Percentiles rank a stretch among this genome's conserved stretches.
Evolutionary conservation across 352 stramenopile genomes (phyloP).

Genomic region (Phytopythium cucurbitacearum): DNA sequence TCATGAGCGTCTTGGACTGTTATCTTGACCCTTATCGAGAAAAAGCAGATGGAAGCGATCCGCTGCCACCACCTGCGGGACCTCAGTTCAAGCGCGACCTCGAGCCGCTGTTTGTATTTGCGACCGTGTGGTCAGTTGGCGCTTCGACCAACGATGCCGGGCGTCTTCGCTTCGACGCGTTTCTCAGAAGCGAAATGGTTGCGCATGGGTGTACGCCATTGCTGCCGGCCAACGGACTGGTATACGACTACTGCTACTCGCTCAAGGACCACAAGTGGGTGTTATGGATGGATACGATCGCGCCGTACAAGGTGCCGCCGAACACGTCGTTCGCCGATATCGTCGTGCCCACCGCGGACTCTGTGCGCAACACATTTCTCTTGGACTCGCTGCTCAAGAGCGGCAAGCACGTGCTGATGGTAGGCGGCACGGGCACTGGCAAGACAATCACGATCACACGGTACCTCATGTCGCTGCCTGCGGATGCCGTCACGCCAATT

Average conservation of each 20-base stretch:
- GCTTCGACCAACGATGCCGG: slow-evolving; percentile 88
- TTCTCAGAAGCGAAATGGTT: slow-evolving; percentile 82
- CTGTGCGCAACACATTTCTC: slow-evolving; percentile 91
- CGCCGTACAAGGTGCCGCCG: slow-evolving; percentile 58
- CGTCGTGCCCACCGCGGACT: slow-evolving; percentile 92
- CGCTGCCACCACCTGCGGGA: no score
- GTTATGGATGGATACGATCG: slow-evolving; percentile 93
- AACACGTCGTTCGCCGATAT: slow-evolving; percentile 88
- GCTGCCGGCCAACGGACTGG: slow-evolving; percentile 56
- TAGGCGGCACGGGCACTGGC: slow-evolving; percentile 91
- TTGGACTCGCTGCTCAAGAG: slow-evolving; percentile 79
- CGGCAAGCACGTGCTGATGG: slow-evolving; percentile 93
- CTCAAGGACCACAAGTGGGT: slow-evolving; percentile 89
- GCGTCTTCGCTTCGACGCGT: slow-evolving; percentile 86
- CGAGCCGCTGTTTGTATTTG: slow-evolving; percentile 90
- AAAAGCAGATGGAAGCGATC: slow-evolving; percentile 19
- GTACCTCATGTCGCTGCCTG: slow-evolving; percentile 83
- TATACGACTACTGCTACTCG: slow-evolving; percentile 92
- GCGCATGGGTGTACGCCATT: slow-evolving; percentile 48
- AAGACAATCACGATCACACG: slow-evolving; percentile 94
- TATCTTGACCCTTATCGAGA: slow-evolving; percentile 71
- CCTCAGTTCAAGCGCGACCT: slow-evolving; percentile 74
- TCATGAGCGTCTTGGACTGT: slow-evolving; percentile 93
- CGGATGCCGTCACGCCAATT: slow-evolving; percentile 67
- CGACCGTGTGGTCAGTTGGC: slow-evolving; percentile 90